Base-by-base conservation (phyloP, 345 rosid genomes). In the Conringia planisiliqua region DNA sequence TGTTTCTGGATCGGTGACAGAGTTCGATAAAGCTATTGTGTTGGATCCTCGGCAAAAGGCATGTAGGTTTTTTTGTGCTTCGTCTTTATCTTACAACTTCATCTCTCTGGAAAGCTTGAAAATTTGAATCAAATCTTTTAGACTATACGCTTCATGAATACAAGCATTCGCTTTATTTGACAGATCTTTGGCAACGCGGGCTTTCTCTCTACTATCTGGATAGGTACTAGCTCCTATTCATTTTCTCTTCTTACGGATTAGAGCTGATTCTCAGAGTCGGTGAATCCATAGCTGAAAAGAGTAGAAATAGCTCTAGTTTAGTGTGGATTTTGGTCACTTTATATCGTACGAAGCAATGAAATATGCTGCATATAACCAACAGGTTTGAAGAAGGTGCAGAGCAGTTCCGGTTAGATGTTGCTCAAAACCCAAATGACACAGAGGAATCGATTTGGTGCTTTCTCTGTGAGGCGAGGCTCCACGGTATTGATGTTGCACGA, bases 401-500 rank as follows among this genome's bases (percentile, higher is more conserved):
- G 78, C 98, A 93, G 87, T 93, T 94, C 57, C 75, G 91, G 27
- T n/a, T 88, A 58, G 97, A 91, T 85, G 98, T 94, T 84, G 93
- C 90, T 13, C 86, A 85, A 62, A 93, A 93, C 73, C 95, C 97
- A 40, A 88, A 91, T 80, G 97, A 93, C 56, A 91, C 98, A 0
- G 98, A 89, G 84, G 98, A 91, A 71, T 89, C 98, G 1, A 89
- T 93, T 65, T 91, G 97, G 98, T 88, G 97, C 75, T 89, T 80
- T 82, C 93, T 93, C 9, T 93, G 97, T 50, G 95, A 91, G 76
- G 96, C 96, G 54, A 81, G 78, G 57, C 68, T 89, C 4, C 86
- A 74, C 35, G 96, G 96, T 76, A 81, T 80, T 64, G 88, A 83
- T 38, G 86, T 69, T 47, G 96, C 96, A 12, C 83, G 97, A 74